These are phyloP conservation scores for Aspergillus carlsbadensis DNA, from an alignment of 495 filamentous ascomycete genomes.

Conservation along the genomic window DNA sequence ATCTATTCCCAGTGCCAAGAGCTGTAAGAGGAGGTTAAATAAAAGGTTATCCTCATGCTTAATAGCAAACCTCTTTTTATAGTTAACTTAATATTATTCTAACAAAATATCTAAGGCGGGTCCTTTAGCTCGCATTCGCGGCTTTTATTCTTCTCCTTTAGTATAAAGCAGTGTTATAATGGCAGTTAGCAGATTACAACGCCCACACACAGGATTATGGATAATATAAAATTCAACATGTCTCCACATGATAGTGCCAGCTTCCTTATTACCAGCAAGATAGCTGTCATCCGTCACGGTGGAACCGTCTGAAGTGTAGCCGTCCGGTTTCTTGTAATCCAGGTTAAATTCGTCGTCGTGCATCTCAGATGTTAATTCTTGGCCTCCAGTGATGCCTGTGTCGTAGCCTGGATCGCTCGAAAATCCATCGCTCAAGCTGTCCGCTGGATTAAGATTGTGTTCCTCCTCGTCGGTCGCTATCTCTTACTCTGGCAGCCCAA, in stretches of 20 bases:
- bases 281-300: background rate
- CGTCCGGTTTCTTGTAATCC: too few relatives aligned
- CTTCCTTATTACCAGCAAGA: background rate
- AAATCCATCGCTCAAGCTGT: too few relatives aligned
- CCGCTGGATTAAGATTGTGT: too few relatives aligned
- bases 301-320: too few relatives aligned
- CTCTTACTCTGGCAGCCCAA: background rate
- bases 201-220: background rate
- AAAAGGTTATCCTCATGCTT: conserved; percentile 12
- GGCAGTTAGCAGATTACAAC: background rate
- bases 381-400: too few relatives aligned
- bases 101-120: too few relatives aligned
- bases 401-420: too few relatives aligned
- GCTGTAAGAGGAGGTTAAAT: conserved; percentile 13
- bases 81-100: too few relatives aligned
- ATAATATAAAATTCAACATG: background rate
- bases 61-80: conserved; percentile 15
- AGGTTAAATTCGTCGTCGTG: too few relatives aligned
- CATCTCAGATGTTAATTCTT: too few relatives aligned
- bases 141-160: background rate
- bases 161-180: background rate
- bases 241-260: background rate
- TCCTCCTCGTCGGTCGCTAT: too few relatives aligned
- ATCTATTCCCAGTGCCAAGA: conserved; percentile 7
- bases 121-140: background rate